These are phyloP conservation scores for Avicennia marina DNA, from an alignment of 257 asterid genomes.

Conservation along the genomic window DNA sequence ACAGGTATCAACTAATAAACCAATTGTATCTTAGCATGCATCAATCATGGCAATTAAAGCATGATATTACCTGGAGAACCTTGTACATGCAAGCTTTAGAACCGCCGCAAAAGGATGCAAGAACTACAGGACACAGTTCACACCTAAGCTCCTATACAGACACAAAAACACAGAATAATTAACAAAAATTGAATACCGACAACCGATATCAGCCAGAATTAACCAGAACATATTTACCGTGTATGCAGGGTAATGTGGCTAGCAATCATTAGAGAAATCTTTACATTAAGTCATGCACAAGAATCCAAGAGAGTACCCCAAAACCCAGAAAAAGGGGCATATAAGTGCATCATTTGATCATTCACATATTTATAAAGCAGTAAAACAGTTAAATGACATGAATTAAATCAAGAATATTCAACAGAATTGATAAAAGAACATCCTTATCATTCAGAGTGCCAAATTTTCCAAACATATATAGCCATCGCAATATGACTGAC, in stretches of 20 bases:
- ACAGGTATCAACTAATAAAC: no score
- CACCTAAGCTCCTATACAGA: conserved; percentile 58
- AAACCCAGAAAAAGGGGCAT: not conserved
- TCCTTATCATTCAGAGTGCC: not conserved
- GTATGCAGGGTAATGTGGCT: not conserved
- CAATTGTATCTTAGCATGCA: not conserved
- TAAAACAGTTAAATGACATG: not conserved
- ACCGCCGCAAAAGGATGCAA: conserved; percentile 76
- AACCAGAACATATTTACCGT: not conserved
- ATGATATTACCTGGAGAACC: conserved; percentile 65
- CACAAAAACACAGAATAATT: conserved; percentile 15
- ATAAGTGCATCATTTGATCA: not conserved
- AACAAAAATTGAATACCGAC: conserved; percentile 6
- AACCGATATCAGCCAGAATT: no score
- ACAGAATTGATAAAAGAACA: not conserved
- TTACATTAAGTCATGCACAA: not conserved
- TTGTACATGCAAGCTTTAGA: conserved; percentile 94
- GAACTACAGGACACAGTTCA: conserved; percentile 68
- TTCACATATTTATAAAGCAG: not conserved
- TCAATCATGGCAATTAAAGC: not conserved
- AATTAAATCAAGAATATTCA: conserved; percentile 1
- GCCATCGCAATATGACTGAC: conserved; percentile 31
- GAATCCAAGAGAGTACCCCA: not conserved
- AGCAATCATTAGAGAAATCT: not conserved
- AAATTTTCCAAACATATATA: not conserved